Percentiles rank a stretch among this genome's conserved stretches.
These are phyloP conservation scores for Eimeria sp. DNA, from an alignment of 169 alveolate species.

Conservation along the genomic window DNA sequence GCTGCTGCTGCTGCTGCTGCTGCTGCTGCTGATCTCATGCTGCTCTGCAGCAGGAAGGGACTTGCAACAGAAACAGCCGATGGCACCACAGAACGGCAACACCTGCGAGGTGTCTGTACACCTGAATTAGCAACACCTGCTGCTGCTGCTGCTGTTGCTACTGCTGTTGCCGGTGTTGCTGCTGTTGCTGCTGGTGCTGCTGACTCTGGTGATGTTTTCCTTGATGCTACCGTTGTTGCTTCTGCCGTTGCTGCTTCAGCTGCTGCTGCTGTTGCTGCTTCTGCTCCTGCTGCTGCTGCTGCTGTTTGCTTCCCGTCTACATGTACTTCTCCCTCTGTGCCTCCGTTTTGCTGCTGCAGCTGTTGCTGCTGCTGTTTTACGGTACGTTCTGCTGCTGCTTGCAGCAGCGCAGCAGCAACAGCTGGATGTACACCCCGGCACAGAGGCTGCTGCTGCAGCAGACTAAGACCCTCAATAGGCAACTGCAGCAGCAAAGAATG, in stretches of 20 bases:
- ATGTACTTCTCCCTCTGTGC: conserved; percentile 1
- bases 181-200: conserved; percentile 22
- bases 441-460: conserved; percentile 64
- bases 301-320: neutral
- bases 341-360: conserved; percentile 50
- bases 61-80: neutral
- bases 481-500: conserved; percentile 55
- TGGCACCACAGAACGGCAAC: neutral
- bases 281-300: conserved; percentile 41
- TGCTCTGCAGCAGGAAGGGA: conserved; percentile 10
- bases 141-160: conserved; percentile 9
- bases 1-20: conserved; percentile 61
- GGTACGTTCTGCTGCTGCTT: conserved; percentile 22
- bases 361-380: too few species aligned
- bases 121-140: conserved; percentile 10
- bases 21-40: conserved; percentile 66
- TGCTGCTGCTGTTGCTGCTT: conserved; percentile 26
- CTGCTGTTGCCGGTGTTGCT: conserved; percentile 31
- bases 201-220: neutral
- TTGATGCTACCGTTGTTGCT: neutral
- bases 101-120: conserved; percentile 11
- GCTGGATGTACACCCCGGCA: conserved; percentile 62
- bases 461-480: conserved; percentile 14
- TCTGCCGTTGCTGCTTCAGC: neutral
- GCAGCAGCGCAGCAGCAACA: conserved; percentile 66